Conservation (phyloP, 306 rosid genomes). For the Acacia crassicarpa region DNA sequence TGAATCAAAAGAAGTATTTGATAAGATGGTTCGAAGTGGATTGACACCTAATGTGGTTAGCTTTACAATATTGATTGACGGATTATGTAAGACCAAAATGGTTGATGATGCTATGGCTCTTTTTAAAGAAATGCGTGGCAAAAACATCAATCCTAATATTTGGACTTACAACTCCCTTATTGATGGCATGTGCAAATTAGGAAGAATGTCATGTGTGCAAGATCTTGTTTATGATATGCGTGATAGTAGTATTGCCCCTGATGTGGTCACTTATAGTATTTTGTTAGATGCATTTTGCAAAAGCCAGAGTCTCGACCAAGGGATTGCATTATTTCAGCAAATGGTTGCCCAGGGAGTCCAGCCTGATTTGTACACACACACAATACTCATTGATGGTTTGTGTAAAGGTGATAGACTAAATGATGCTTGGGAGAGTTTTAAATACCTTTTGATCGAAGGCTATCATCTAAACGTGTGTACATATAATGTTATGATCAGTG, state of each 20-base stretch:
- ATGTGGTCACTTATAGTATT: not conserved
- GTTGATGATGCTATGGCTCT: not conserved
- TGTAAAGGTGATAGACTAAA: not conserved
- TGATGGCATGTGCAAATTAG: not conserved
- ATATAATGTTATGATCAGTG: not conserved
- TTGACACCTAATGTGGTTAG: not conserved
- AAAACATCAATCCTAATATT: not conserved
- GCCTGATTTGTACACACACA: not conserved
- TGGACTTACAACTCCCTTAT: not conserved
- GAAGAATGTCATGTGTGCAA: not conserved
- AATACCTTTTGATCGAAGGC: not conserved
- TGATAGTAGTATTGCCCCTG: not conserved
- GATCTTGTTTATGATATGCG: not conserved
- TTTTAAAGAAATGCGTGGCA: not conserved
- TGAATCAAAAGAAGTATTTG: not conserved
- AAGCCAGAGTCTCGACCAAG: not conserved
- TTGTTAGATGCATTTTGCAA: not conserved
- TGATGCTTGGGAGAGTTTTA: not conserved
- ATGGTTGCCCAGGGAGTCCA: not conserved
- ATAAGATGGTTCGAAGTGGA: not conserved
- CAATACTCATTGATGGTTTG: not conserved
- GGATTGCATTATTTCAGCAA: not conserved
- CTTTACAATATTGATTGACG: not conserved
- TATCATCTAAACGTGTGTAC: not conserved
- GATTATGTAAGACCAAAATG: not conserved